These are phyloP conservation scores for Dujonia santamariae DNA, from an alignment of 1,139 yeast species.

Conservation along the genomic window DNA sequence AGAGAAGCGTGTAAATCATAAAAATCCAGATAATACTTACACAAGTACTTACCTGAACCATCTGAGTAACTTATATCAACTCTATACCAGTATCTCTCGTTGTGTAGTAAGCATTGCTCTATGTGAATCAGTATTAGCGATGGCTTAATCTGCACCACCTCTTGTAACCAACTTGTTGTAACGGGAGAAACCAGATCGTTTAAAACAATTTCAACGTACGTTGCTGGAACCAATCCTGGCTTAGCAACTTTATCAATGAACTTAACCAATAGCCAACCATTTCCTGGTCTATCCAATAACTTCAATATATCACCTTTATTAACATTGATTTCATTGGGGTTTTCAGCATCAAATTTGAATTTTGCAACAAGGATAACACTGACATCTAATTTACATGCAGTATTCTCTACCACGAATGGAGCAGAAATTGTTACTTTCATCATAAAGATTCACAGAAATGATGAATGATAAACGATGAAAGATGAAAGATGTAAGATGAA, in stretches of 20 bases:
- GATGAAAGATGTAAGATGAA: no score
- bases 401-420: conserved; percentile 4
- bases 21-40: conserved; percentile 44
- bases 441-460: no score
- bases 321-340: conserved; percentile 29
- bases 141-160: conserved; percentile 8
- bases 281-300: conserved; percentile 34
- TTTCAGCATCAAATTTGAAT: conserved; percentile 33
- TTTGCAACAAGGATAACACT: conserved; percentile 40
- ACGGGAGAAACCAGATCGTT: conserved; percentile 38
- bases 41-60: conserved; percentile 26
- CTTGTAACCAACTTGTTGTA: conserved; percentile 36
- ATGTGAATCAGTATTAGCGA: conserved; percentile 3
- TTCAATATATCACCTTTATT: conserved; percentile 41
- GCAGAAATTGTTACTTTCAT: conserved; percentile 6
- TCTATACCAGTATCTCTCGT: conserved; percentile 42
- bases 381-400: conserved; percentile 5
- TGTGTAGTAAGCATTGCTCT: conserved; percentile 24
- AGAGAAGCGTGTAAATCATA: conserved; percentile 35
- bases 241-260: conserved; percentile 33
- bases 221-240: conserved; percentile 43
- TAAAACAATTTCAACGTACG: conserved; percentile 45
- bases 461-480: no score
- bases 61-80: conserved; percentile 35
- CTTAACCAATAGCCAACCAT: conserved; percentile 46